These are phyloP conservation scores for Ustilago bromivora DNA, from an alignment of 1,284 basidiomycete species.

Conservation along the genomic window DNA sequence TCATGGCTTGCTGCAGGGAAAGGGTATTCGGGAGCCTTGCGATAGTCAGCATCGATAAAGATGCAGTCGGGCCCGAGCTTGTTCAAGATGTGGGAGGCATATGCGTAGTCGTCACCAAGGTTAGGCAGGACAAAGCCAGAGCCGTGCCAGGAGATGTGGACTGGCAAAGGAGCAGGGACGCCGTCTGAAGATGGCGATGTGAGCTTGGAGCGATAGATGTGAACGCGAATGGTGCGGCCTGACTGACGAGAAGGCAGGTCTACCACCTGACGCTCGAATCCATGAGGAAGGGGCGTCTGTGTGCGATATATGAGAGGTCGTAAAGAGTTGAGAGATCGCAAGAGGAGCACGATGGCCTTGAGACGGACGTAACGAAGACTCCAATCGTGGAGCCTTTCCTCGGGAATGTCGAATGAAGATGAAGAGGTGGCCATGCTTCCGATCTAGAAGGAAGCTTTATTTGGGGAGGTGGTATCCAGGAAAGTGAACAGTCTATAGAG, in stretches of 20 bases:
- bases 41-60: conserved; percentile 62
- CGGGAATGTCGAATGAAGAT: neutral
- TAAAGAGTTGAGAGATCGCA: conserved; percentile 26
- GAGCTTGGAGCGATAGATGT: conserved; percentile 48
- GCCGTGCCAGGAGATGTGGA: conserved; percentile 47
- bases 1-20: conserved; percentile 58
- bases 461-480: neutral
- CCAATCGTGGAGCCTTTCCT: conserved; percentile 36
- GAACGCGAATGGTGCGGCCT: conserved; percentile 44
- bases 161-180: conserved; percentile 26
- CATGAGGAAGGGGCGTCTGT: conserved; percentile 19
- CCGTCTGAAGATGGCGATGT: conserved; percentile 20
- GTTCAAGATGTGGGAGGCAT: conserved; percentile 19
- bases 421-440: conserved; percentile 2
- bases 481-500: no score
- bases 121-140: conserved; percentile 49
- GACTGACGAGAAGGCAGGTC: conserved; percentile 48
- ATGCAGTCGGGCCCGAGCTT: conserved; percentile 33
- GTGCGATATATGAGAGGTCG: conserved; percentile 19
- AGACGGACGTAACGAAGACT: conserved; percentile 32
- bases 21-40: conserved; percentile 65
- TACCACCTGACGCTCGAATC: conserved; percentile 30
- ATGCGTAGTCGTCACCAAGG: conserved; percentile 45
- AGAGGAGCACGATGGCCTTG: conserved; percentile 27
- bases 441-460: neutral